A percentile compares a stretch with the other conserved stretches of the same genome.
These are phyloP conservation scores for Tetradesmus obliquus DNA, from an alignment of 139 green algal genomes.

Conservation along the genomic window DNA sequence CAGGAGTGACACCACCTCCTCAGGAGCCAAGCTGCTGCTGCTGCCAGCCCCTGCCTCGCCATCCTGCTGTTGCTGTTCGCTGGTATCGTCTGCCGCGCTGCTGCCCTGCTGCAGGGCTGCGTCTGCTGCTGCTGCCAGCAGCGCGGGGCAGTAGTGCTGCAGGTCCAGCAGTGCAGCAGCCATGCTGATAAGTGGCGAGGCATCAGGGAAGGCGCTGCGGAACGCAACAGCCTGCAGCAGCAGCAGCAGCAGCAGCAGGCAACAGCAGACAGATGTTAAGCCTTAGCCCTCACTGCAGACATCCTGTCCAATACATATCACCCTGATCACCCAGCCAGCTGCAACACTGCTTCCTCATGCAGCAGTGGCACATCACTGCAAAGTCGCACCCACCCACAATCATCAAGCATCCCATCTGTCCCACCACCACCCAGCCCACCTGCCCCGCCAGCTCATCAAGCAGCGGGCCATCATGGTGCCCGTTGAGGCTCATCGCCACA, in stretches of 20 bases:
- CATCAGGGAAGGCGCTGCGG: neutral
- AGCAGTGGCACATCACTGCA: too few species aligned
- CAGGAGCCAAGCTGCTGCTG: neutral
- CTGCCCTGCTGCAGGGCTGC: neutral
- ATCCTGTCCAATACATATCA: too few species aligned
- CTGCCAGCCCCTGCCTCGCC: neutral
- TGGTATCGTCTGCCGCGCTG: neutral
- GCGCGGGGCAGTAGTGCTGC: conserved; percentile 32
- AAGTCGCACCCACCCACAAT: too few species aligned
- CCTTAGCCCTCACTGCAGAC: too few species aligned
- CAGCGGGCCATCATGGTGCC: conserved; percentile 33
- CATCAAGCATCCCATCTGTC: too few species aligned
- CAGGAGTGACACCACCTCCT: conserved; percentile 27
- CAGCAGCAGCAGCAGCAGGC: conserved; percentile 14
- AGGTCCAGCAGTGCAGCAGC: conserved; percentile 34
- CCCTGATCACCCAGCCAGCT: too few species aligned
- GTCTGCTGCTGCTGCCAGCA: conserved; percentile 24
- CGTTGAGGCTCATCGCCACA: neutral
- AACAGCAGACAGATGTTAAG: too few species aligned
- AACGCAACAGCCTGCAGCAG: conserved; percentile 28
- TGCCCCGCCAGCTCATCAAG: conserved; percentile 4
- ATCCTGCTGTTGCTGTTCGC: neutral
- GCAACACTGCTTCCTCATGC: too few species aligned
- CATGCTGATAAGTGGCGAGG: neutral
- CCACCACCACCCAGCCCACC: neutral